Evolutionary conservation across 768 basidiomycete genomes (phyloP), one percentile per base, ranked within the genome.

Genomic region (Clitopilus hobsonii): DNA sequence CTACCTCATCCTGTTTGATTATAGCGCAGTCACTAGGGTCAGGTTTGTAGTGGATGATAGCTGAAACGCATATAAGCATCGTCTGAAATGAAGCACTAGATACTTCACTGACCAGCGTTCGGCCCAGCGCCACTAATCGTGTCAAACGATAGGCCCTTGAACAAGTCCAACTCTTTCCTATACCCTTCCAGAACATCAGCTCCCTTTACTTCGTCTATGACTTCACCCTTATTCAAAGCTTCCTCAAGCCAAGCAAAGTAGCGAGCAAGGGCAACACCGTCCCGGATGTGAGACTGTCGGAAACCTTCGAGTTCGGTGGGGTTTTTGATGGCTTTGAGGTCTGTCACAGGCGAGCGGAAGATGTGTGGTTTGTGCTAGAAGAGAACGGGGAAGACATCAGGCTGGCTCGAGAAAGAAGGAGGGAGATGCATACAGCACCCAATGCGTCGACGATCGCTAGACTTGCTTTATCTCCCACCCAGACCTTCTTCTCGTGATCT

Each of bases 171-270:
- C 65, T 94, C 84, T 7, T 93, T 94, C 71, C 96, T 76, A 62
- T 81, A 97, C 61, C 82, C 72, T 71, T 94, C 89, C 50, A 99
- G 75, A 61, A 85, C 74, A 61, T 84, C 81, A 0, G 94, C 88
- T 11, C 82, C 96, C 56, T 93, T 80, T 58, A 85, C 85, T 67
- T 99, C 96, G 38, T 79, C 86, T 56, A 95, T 49, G 16, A 72
- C 74, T 5, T 45, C 22, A 0, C 85, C 90, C 6, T 77, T 71
- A 2, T 78, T 68, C 16, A 98, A 74, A 59, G 87, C 81, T 58
- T 94, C 89, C 68, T 98, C 94, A 1, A 99, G 76, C 97, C 96
- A 99, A 0, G 93, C 79, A 61, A 98, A 98, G 71, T 98, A 99
- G 13, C 87, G 81, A 6, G 82, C 84, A 48, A 98, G 76, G 0